Base-by-base conservation (phyloP, 345 rosid genomes). In the Noccaea caerulescens region DNA sequence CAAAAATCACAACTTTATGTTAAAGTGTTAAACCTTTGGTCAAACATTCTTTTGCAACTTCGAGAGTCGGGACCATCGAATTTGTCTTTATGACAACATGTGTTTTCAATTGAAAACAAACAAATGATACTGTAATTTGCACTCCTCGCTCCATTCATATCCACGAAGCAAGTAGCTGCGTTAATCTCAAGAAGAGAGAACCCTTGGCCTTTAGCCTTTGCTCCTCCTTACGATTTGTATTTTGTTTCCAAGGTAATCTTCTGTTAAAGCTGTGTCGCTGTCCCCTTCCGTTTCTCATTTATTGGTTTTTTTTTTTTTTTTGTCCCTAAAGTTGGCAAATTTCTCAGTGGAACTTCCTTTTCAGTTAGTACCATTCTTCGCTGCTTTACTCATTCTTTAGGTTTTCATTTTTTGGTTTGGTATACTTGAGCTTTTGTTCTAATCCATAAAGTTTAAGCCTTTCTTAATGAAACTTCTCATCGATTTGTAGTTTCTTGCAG, bases 11-110 rank as follows among this genome's bases (percentile, higher is more conserved):
- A 66, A 25, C 37, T 39, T 33, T 6, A 27, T 11, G 60, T 39
- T 59, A 20, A 46, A 3, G 39, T 37, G 32, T 42, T 1, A 25
- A 25, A 25, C 27, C 27, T 42, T 34, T 52, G 76, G 70, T 72
- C 76, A 72, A 62, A 72, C 66, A 65, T 56, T 65, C 71, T 65
- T 56, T 65, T 39, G 59, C 58, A 27, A 46, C 58, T 57, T 64
- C 63, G 58, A 72, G 14, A 72, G 27, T 46, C 58, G 65, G 57
- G 66, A 64, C 58, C 58, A 30, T 55, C 14, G 61, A 61, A 20
- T 36, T 42, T 71, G 69, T 63, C 75, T 71, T 71, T 60, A 39
- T 49, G 67, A 51, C 59, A 70, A 6, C 53, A 37, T 25, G 41
- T 58, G 30, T 55, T 42, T 16, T 56, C 34, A 32, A 43, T 30